Evolutionary conservation across 768 basidiomycete genomes (phyloP).

Genomic region (Boletus sensibilis): DNA sequence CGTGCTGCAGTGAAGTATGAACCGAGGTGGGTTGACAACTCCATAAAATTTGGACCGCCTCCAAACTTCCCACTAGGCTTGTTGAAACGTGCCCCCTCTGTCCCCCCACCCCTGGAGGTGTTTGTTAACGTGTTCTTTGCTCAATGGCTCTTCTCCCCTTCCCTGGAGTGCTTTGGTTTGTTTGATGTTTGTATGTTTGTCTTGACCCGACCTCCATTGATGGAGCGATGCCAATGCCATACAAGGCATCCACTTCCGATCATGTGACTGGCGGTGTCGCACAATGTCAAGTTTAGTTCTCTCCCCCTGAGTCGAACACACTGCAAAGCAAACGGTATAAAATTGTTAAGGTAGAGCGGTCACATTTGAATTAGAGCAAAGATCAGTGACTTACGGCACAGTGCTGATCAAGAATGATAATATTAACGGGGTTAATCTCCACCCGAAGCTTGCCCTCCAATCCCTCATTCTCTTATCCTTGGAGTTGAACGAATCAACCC

Average conservation of each 20-base stretch:
- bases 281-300: not conserved
- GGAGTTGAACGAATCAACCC: not conserved
- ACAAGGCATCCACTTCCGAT: not conserved
- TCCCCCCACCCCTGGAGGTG: not conserved
- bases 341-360: not conserved
- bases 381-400: too few relatives aligned
- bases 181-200: not conserved
- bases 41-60: not conserved
- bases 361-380: not conserved
- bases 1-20: not conserved
- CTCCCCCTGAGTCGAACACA: too few relatives aligned
- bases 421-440: not conserved
- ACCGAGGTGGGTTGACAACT: not conserved
- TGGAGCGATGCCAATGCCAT: not conserved
- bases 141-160: not conserved
- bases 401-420: not conserved
- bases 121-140: not conserved
- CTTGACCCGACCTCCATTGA: constrained; percentile 3
- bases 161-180: not conserved
- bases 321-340: not conserved
- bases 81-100: not conserved
- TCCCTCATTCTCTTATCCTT: not conserved
- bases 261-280: not conserved
- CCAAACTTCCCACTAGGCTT: not conserved
- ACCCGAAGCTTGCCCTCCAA: not conserved